Evolutionary conservation across 148 eudicot species (phyloP), one percentile per base, ranked within the genome.

Genomic region (Chenopodium album): DNA sequence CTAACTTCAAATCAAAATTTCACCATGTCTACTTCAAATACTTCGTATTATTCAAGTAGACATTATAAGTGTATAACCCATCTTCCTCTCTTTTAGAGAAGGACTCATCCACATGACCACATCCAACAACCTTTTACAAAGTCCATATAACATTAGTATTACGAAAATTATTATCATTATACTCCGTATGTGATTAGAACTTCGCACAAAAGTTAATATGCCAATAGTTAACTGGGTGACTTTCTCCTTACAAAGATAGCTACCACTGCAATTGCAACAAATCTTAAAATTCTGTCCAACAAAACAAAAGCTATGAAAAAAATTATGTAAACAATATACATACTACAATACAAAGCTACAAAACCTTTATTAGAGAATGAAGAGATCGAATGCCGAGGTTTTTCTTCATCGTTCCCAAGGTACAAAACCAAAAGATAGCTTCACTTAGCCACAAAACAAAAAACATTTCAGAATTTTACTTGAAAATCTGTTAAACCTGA

Each of bases 301-400:
- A 70, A 34, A 70, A 48, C 11, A 48, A 48, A 48, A 48, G 12
- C 13, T 34, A 70, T 0, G 4, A 5, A 37, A 37, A 37, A 37
- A 37, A 1, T 8, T 8, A 47, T 14, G 50, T 34, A 13, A 74
- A 47, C 11, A 47, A 47, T 52, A 11, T 26, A 28, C 77, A 26
- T 48, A 31, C 13, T 56, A 32, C 26, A 20, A 20, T 14, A 75
- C 63, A 69, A 69, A 2, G 7, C 52, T 47, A 65, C 73, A 66
- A 69, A 31, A 9, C 63, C 56, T 67, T 83, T 79, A 83, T 83
- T 83, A 31, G 46, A 71, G 79, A 72, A n/a, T 63, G 64, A 64
- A 62, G 46, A 71, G 79, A 72, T 32, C 48, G 64, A 64, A 62
- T 81, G 65, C 74, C 32, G 23, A 73, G 65, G 31, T 73, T 56